Conservation (phyloP, 2,329 filamentous ascomycete species). For the Lizonia empirigonia region DNA sequence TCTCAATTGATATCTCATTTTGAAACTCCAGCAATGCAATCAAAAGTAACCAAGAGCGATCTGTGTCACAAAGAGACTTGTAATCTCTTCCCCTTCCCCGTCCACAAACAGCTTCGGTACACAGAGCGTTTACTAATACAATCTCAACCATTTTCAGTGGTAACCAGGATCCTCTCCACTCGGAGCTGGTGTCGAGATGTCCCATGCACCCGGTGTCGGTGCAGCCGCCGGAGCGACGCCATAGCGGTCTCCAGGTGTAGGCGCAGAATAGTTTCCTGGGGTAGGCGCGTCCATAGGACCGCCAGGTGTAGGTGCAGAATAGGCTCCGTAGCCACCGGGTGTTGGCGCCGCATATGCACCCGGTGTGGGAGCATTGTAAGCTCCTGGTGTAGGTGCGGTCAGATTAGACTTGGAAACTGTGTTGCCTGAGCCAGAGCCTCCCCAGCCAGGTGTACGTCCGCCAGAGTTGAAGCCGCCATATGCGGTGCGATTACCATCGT, state of each 20-base stretch:
- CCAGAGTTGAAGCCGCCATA: constrained; percentile 60
- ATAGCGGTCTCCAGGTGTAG: constrained; percentile 46
- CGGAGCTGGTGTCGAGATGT: constrained; percentile 54
- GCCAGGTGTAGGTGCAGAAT: constrained; percentile 47
- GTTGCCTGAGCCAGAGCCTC: constrained; percentile 54
- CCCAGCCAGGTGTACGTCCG: constrained; percentile 60
- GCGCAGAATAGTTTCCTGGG: constrained; percentile 48
- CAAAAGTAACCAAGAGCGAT: background rate
- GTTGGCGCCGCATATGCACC: constrained; percentile 46
- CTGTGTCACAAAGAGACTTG: background rate
- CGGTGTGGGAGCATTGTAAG: constrained; percentile 46
- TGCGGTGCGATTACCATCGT: constrained; percentile 48
- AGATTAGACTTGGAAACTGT: constrained; percentile 36
- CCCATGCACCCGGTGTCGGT: constrained; percentile 65
- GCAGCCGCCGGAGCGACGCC: constrained; percentile 52
- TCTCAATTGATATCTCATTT: constrained; percentile 17
- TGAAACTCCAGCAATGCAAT: constrained; percentile 26
- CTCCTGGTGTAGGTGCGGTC: constrained; percentile 41
- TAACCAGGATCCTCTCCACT: constrained; percentile 35
- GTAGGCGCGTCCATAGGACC: constrained; percentile 48
- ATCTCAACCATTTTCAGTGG: constrained; percentile 20
- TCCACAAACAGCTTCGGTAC: background rate
- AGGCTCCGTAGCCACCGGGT: constrained; percentile 42
- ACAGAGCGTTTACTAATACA: constrained; percentile 10
- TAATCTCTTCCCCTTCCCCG: background rate